These are phyloP conservation scores for Knufia fluminis DNA, from an alignment of 2,329 filamentous ascomycete species.

Conservation along the genomic window DNA sequence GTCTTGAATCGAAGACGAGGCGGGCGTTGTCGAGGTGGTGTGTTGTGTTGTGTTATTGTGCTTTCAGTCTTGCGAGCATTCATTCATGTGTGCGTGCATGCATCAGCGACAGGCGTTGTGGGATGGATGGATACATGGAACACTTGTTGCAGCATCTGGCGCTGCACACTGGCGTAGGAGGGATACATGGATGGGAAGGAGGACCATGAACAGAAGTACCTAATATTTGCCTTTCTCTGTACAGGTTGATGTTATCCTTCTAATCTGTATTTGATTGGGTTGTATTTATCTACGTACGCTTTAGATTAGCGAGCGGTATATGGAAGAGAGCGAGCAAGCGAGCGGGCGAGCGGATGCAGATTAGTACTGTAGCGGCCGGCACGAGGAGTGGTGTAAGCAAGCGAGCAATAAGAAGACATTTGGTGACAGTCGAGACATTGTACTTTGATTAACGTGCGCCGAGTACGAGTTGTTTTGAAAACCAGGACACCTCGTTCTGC, in stretches of 20 bases:
- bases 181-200: neutral
- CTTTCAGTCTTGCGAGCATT: neutral
- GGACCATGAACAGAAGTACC: neutral
- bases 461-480: too few relatives aligned
- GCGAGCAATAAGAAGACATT: too few relatives aligned
- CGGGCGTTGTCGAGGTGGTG: too few relatives aligned
- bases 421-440: too few relatives aligned
- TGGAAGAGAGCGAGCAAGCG: neutral
- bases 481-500: too few relatives aligned
- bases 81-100: neutral
- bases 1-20: neutral
- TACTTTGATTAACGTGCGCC: too few relatives aligned
- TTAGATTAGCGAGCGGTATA: neutral
- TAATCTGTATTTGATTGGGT: constrained; percentile 2
- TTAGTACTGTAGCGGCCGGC: too few relatives aligned
- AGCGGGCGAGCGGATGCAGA: too few relatives aligned
- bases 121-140: neutral
- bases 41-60: neutral
- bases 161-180: neutral
- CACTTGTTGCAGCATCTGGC: neutral
- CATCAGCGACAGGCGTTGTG: constrained; percentile 8
- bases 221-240: neutral
- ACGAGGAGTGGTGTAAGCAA: too few relatives aligned
- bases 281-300: neutral
- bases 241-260: constrained; percentile 1